Base-by-base conservation (phyloP, 2,329 filamentous ascomycete genomes). In the Fonsecaea pedrosoi region DNA sequence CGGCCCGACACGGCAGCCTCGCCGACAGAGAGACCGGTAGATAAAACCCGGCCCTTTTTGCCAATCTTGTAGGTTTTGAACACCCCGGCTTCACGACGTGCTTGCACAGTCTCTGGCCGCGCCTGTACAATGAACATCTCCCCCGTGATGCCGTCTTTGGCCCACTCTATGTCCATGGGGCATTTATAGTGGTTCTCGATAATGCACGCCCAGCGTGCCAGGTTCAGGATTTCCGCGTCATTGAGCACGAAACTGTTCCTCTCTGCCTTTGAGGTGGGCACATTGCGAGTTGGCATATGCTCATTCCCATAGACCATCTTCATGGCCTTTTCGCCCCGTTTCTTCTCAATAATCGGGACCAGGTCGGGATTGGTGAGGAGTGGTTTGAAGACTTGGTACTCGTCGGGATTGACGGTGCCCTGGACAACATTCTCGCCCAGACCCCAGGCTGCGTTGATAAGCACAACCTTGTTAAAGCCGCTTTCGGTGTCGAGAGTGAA, bases 151-250 rank as follows among this genome's bases (percentile, higher is more conserved):
- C 72, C 71, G 54, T 78, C 77, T 58, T 77, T 78, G 30, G 77
- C 78, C 78, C 78, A 80, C 66, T 79, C 78, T 66, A 79, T 78
- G 55, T 80, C 77, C 78, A 79, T 79, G 0, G 77, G 74, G 55
- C 74, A 74, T 0, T 71, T 70, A 55, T 79, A 80, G 65, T 79
- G 77, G 53, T 73, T 59, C 57, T 80, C 78, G 40, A 79, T 75
- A 0, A 62, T 75, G 59, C 75, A 77, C 1, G 73, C 78, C 78
- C 78, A 79, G 21, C 76, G 75, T 12, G 70, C 73, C 9, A 79
- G 68, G 25, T 77, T 74, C n/a, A 79, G 71, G 25, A 79, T 79
- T 54, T 79, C 77, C 18, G 67, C 9, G 55, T 79, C 74, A 12
- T 54, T 66, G 18, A 80, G 75, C 30, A 79, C 77, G 66, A 76